phyloP scores from a whole-genome alignment of 306 rosid species.

The Quercus rubra region DNA sequence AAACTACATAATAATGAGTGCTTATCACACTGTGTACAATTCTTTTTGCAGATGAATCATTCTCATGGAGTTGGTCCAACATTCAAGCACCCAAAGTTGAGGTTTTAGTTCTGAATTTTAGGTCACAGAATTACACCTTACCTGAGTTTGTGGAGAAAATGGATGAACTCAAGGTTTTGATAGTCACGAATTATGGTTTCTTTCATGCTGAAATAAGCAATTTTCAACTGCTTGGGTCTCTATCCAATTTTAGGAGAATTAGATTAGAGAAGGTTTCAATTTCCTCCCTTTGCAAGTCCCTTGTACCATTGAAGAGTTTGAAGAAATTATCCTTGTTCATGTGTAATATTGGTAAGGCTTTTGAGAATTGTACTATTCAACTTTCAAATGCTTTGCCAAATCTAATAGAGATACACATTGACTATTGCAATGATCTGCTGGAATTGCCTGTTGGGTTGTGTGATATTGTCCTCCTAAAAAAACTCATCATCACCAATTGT shows the following conservation, averaged over 20 bases:
- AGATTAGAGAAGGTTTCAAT: slow-evolving; percentile 40
- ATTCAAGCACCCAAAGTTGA: slow-evolving; percentile 43
- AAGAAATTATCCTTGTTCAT: slow-evolving; percentile 28
- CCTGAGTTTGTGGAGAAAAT: slow-evolving; percentile 41
- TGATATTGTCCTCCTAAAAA: slow-evolving; percentile 11
- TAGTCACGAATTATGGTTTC: slow-evolving; percentile 36
- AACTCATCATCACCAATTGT: slow-evolving; percentile 26
- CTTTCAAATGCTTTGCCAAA: slow-evolving; percentile 24
- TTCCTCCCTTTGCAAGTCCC: neutral
- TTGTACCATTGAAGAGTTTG: slow-evolving; percentile 1
- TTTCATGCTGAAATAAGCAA: slow-evolving; percentile 27
- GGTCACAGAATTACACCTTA: slow-evolving; percentile 32
- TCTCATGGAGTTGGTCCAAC: slow-evolving; percentile 44
- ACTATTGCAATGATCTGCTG: slow-evolving; percentile 23
- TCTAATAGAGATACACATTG: slow-evolving; percentile 28
- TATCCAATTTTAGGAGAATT: slow-evolving; percentile 45
- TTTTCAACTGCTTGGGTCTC: slow-evolving; percentile 24
- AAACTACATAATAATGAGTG: neutral
- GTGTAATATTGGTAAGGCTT: slow-evolving; percentile 27
- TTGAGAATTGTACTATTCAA: slow-evolving; percentile 3
- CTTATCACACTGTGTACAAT: neutral
- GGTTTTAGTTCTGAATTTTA: slow-evolving; percentile 56
- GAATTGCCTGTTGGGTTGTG: slow-evolving; percentile 17
- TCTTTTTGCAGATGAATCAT: slow-evolving; percentile 45
- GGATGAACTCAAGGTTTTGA: slow-evolving; percentile 44